Base-by-base conservation (phyloP, 2,329 filamentous ascomycete species). In the Aspergillus hiratsukae region DNA sequence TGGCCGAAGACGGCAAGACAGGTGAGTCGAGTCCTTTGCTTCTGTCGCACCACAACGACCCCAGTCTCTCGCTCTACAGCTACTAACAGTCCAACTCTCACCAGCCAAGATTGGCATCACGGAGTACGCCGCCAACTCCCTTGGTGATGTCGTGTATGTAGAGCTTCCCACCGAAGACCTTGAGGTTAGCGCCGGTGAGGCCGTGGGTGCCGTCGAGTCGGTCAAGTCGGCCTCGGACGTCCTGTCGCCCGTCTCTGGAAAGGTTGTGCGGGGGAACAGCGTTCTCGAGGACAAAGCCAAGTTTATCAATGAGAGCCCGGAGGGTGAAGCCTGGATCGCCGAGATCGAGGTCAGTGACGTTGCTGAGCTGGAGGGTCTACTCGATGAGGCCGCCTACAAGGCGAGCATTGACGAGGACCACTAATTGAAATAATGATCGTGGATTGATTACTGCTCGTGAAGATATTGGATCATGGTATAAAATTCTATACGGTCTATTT, bases 221-320 rank as follows among this genome's bases (percentile, higher is more conserved):
- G 94, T 99, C 76, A 99, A 99, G 83, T 94, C 89, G 61, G 94
- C 94, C n/a, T 93, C 90, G 61, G 94, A 99, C 74, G 96, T 99
- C 80, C 88, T 96, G 78, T 87, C 91, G 14, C 94, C 94, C 19
- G 83, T 97, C 64, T 78, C 82, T 52, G 93, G 93, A 71, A 88
- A 79, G 65, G 85, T 99, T 59, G 81, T 84, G 40, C 84, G 88
- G 69, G 81, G 87, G 68, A 99, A 99, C 79, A 70, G 71, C 10
- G 71, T 80, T 58, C 83, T 99, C 60, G 89, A 95, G 75, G 88
- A 94, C 75, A 92, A 89, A 80, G 93, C 94, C 23, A 84, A 84
- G 58, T 87, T 83, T 55, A 91, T 99, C 79, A 99, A 97, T 81
- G 83, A 90, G 78, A 87, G 90, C 52, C 89, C 94, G 48, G 94